Percentiles rank a stretch among this genome's conserved stretches.
These are phyloP conservation scores for Talaromyces sp. DNA, from an alignment of 2,329 filamentous ascomycete species.

Conservation along the genomic window DNA sequence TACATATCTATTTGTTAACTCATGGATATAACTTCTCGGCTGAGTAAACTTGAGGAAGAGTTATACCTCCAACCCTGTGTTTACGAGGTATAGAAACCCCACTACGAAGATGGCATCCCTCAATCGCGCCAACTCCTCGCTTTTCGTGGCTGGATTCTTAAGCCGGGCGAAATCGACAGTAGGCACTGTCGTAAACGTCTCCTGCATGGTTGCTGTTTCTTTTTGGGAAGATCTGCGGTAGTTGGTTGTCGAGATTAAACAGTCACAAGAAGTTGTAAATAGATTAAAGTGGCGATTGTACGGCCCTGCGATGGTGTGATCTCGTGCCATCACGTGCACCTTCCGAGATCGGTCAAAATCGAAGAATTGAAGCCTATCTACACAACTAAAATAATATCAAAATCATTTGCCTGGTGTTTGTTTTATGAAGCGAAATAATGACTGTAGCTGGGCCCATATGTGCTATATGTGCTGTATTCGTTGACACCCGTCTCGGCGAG, in stretches of 20 bases:
- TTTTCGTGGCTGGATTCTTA: slow-evolving; percentile 17
- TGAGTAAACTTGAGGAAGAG: neutral
- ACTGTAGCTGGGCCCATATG: neutral
- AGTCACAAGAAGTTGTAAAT: neutral
- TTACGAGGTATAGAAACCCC: slow-evolving; percentile 30
- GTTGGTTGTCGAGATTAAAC: neutral
- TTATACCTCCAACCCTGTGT: slow-evolving; percentile 28
- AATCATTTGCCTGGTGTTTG: neutral
- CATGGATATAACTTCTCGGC: neutral
- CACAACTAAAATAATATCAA: neutral
- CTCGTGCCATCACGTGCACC: neutral
- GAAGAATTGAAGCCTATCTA: neutral
- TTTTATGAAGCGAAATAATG: neutral
- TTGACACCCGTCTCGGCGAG: neutral
- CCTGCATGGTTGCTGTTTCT: neutral
- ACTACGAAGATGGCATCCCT: slow-evolving; percentile 30
- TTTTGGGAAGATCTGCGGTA: neutral
- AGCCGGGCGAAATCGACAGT: slow-evolving; percentile 23
- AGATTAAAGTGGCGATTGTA: neutral
- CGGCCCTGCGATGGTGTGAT: neutral
- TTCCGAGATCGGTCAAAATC: neutral
- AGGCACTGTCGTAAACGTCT: neutral
- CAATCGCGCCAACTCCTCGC: slow-evolving; percentile 18
- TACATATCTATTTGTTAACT: slow-evolving; percentile 16
- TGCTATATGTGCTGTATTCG: neutral